Percentiles rank a stretch among this genome's conserved stretches.
phyloP scores from a whole-genome alignment of 305 asterid species.

The Euphrasia arctica region DNA sequence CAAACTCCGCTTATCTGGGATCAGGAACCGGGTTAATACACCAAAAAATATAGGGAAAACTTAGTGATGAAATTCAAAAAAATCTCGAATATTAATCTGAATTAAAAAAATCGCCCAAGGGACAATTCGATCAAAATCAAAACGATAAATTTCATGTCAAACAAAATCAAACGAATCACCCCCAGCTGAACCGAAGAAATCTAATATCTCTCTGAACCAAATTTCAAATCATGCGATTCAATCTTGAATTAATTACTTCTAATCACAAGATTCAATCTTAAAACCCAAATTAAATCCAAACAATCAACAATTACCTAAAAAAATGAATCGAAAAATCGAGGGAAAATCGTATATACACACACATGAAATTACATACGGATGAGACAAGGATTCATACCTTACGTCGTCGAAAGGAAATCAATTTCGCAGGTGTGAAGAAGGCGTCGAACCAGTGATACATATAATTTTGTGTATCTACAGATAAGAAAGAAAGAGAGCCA shows the following conservation, averaged over 20 bases:
- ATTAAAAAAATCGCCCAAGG: not conserved
- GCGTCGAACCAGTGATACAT: no score
- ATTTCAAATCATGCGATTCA: no score
- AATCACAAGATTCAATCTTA: not conserved
- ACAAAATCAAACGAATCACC: no score
- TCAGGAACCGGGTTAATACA: constrained; percentile 23
- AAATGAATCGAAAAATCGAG: constrained; percentile 13
- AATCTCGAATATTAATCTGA: not conserved
- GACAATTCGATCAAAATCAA: not conserved
- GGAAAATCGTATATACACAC: not conserved
- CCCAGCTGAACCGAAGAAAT: not conserved
- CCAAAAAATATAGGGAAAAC: not conserved
- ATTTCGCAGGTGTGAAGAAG: no score
- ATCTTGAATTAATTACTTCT: no score
- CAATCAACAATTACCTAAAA: not conserved
- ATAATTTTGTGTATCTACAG: no score
- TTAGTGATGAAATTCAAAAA: no score
- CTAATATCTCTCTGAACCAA: no score
- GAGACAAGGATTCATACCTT: constrained; percentile 21
- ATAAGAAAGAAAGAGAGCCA: no score
- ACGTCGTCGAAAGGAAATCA: not conserved
- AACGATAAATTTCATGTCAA: not conserved
- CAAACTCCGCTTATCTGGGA: constrained; percentile 35
- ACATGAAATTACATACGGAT: not conserved
- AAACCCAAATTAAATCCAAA: constrained; percentile 1